A percentile compares a stretch with the other conserved stretches of the same genome.
phyloP scores from a whole-genome alignment of 768 basidiomycete genomes.

The Leccinum disarticulatum region DNA sequence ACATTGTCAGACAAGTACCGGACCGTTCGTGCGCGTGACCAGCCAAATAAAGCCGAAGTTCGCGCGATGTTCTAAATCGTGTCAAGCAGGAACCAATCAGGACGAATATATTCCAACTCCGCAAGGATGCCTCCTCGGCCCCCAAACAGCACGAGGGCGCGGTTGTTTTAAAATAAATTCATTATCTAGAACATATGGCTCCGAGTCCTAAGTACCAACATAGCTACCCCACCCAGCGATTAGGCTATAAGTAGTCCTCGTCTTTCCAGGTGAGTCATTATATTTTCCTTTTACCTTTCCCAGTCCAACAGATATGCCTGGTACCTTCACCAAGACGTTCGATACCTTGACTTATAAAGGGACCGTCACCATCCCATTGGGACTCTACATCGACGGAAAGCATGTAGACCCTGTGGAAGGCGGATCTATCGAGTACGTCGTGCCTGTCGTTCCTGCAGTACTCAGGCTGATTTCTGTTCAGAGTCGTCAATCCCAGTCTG shows the following conservation, averaged over 20 bases:
- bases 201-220: neutral
- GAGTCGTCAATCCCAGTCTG: constrained; percentile 55
- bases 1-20: neutral
- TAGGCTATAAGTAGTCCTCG: constrained; percentile 10
- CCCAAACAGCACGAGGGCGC: neutral
- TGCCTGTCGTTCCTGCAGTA: neutral
- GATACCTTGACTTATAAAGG: constrained; percentile 59
- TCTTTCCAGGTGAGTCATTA: neutral
- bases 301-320: constrained; percentile 31
- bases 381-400: constrained; percentile 65
- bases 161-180: neutral
- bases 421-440: constrained; percentile 60
- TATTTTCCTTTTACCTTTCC: neutral
- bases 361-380: constrained; percentile 52
- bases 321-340: constrained; percentile 47
- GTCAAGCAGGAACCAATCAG: neutral
- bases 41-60: neutral
- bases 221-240: neutral
- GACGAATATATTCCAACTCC: neutral
- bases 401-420: constrained; percentile 50
- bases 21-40: neutral
- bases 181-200: constrained; percentile 1
- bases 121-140: neutral
- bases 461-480: constrained; percentile 24
- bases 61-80: neutral